Base-by-base conservation (phyloP, 129 eudicot genomes). In the Flaveria robusta region DNA sequence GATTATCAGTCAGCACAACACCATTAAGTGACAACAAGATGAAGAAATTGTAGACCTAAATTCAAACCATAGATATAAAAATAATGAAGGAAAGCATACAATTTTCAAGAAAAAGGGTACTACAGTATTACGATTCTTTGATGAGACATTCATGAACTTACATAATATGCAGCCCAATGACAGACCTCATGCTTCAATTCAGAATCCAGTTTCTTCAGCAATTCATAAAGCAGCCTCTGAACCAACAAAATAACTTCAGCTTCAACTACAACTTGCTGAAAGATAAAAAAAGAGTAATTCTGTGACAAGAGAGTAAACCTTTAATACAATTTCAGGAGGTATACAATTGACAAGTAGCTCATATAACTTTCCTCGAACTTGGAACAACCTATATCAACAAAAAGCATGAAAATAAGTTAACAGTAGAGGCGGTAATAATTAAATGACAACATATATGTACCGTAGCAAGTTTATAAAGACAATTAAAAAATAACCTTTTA, bases 141-240 rank as follows among this genome's bases (percentile, higher is more conserved):
- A 71, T n/a, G 20, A 26, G 72, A 62, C 23, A 49, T 46, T 79
- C 58, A 69, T 60, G 71, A 77, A 77, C 98, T 88, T 83, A 93
- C 98, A 86, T 93, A 93, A 87, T 93, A 91, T 56, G 98, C 97
- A 70, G 98, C 98, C 98, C 98, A 93, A 72, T 88, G 96, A 63
- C 93, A 88, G 76, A 93, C 92, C 87, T 93, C 98, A 81, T 87
- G 93, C 87, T 93, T 93, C 70, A 93, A 73, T 74, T 91, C 98
- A 58, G 93, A 86, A 83, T 93, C 98, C 46, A 91, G 74, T 87
- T 93, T 93, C 90, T 88, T 93, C 88, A 93, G 74, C 75, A 93
- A 86, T 64, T 93, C 98, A 49, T 31, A 81, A 82, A 93, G 97
- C 72, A 93, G 82, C 83, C 97, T 88, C 98, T 93, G 87, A 90